Evolutionary conservation across 176 grass and related monocot species (phyloP).

Genomic region (Oryza australiensis): DNA sequence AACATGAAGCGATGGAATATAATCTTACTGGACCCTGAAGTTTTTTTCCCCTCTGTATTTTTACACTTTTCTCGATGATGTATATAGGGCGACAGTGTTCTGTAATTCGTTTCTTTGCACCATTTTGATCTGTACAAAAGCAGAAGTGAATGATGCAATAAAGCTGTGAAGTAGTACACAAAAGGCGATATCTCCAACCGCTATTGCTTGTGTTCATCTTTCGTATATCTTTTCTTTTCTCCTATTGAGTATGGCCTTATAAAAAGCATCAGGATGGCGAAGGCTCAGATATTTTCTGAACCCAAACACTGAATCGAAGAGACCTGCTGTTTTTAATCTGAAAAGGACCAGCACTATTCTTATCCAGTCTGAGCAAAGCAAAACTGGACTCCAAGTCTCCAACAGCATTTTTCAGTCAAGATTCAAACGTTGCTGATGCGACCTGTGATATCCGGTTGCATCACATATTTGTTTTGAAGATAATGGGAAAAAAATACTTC

Average conservation of each 20-base stretch:
- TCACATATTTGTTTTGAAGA: background rate
- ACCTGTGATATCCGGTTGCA: background rate
- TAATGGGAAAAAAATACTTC: background rate
- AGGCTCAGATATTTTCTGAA: slow-evolving; percentile 20
- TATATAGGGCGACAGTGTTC: background rate
- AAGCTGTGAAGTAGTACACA: background rate
- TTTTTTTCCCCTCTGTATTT: background rate
- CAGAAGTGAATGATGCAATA: slow-evolving; percentile 16
- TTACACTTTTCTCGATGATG: background rate
- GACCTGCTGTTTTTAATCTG: background rate
- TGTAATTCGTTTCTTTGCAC: background rate
- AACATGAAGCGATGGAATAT: background rate
- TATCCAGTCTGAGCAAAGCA: background rate
- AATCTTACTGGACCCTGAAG: background rate
- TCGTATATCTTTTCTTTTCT: background rate
- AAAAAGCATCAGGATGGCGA: background rate
- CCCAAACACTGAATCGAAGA: background rate
- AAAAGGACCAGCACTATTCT: slow-evolving; percentile 8
- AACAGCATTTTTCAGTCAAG: background rate
- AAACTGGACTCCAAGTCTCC: slow-evolving; percentile 7
- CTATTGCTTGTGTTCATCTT: background rate
- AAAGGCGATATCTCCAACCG: too few species aligned
- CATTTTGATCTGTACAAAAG: slow-evolving; percentile 15
- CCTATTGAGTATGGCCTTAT: background rate
- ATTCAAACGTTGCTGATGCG: slow-evolving; percentile 14